Evolutionary conservation across 2,329 filamentous ascomycete genomes (phyloP), one percentile per base, ranked within the genome.

Genomic region (Bipolaris victoriae): DNA sequence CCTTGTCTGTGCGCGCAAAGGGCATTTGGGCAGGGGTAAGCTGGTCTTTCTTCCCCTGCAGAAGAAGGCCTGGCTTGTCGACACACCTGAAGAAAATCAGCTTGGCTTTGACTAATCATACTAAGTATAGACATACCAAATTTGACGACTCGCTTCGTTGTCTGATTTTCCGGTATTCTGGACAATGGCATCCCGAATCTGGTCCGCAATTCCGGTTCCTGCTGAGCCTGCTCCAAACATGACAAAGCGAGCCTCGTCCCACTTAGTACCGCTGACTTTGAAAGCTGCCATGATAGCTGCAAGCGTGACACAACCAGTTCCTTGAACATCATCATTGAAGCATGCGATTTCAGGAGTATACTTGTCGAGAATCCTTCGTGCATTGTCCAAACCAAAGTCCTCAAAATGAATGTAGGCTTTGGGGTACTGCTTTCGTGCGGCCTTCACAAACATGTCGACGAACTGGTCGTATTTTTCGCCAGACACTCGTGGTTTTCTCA

Each of bases 271-370:
- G 58, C 83, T 87, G 7, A 94, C 87, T 58, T 90, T 86, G 7
- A 93, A 79, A 0, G 86, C 92, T 0, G 91, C 86, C 80, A 91
- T 87, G 61, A 96, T 88, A 1, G 90, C 92, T 0, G 92, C 92
- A 0, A 96, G 83, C 0, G 92, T 94, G 1, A 96, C 91, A 57
- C 90, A 94, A 0, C 92, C 92, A 0, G 92, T 96, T 1, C 92
- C 92, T 74, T 96, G 92, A 0, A 96, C 88, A 72, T 96, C 92
- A 57, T 96, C 92, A 68, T 96, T 96, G 81, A 97, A 96, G 74
- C 91, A 96, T 0, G 92, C 83, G 7, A 94, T 88, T 48, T 89
- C 71, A 0, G 88, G 82, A 1, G 88, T 85, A 67, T 95, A 96
- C 35, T 82, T 84, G 58, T 96, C 90, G 0, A 96, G 81, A 2